Conservation (phyloP, 2,329 filamentous ascomycete species). For the Diaporthe sp. region DNA sequence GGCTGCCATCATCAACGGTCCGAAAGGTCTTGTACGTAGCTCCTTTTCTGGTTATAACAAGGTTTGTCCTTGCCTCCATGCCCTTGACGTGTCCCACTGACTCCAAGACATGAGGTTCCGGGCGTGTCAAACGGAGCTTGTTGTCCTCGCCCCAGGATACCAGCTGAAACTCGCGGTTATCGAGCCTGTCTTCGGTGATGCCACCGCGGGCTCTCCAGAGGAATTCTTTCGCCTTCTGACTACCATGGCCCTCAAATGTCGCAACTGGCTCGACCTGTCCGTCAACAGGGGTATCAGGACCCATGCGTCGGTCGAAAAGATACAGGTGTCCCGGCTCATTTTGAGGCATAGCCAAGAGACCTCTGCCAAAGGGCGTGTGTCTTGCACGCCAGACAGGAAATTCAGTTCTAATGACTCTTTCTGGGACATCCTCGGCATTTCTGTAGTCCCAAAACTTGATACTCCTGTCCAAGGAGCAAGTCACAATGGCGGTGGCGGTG, state of each 20-base stretch:
- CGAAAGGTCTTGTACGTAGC: constrained; percentile 89
- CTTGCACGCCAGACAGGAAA: constrained; percentile 94
- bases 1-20: constrained; percentile 73
- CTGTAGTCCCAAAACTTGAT: constrained; percentile 94
- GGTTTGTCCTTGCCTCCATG: constrained; percentile 71
- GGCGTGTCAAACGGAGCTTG: constrained; percentile 82
- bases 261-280: constrained; percentile 64
- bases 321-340: constrained; percentile 88
- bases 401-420: constrained; percentile 83
- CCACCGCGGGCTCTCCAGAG: constrained; percentile 86
- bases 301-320: constrained; percentile 79
- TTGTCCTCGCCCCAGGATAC: constrained; percentile 94
- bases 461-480: constrained; percentile 90
- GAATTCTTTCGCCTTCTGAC: constrained; percentile 88
- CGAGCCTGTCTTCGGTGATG: constrained; percentile 76
- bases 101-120: constrained; percentile 74
- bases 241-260: constrained; percentile 73
- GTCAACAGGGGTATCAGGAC: constrained; percentile 60
- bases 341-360: constrained; percentile 91
- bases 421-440: constrained; percentile 73
- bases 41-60: constrained; percentile 85
- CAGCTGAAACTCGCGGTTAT: constrained; percentile 91
- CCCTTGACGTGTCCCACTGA: constrained; percentile 83
- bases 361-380: constrained; percentile 90
- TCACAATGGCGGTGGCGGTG: constrained; percentile 79